Evolutionary conservation across 208 protist genomes (phyloP), one percentile per base, ranked within the genome.

Genomic region (Vickermania ingenoplastis): DNA sequence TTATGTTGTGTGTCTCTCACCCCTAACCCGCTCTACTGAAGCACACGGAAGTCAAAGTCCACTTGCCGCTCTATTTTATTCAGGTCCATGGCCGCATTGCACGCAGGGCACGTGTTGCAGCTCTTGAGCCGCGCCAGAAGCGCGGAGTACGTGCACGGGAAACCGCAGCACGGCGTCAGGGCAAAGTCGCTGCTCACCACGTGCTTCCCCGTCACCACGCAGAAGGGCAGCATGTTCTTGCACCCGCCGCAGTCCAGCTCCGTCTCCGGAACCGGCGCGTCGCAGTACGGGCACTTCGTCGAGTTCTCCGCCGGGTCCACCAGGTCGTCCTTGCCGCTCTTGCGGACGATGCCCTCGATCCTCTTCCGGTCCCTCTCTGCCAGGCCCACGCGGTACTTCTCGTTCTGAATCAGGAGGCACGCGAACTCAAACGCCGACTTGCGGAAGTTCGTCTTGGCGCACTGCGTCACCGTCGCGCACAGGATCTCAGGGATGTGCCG

Each of bases 351-450:
- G 25, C 77, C 78, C 67, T 99, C 96, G 54, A 99, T 97, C 65
- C 97, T 98, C 59, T 95, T 94, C 41, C 96, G 89, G 64, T 97
- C 89, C 74, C 96, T 95, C 31, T 94, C 94, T 27, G 73, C 73
- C 57, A 99, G 87, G 69, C 96, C 75, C 14, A 68, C 77, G 50
- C 95, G 84, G 69, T 98, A 94, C 71, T 97, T 94, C 56, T 89
- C 84, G 51, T 97, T 97, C 59, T 94, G 89, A 68, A 99, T 95
- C 21, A 99, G 79, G 53, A 92, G 67, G 61, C 91, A 89, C 11
- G 97, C 97, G 59, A 92, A 98, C 55, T 98, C 89, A 72, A 98
- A 98, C 26, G 97, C 97, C 14, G 87, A 92, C 51, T 89, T 88
- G 27, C 89, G 86, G 59, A 97, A 94, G 41, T 75, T 77, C 0